These are phyloP conservation scores for Isochrysis galbana DNA, from an alignment of 78 protist species.

Conservation along the genomic window DNA sequence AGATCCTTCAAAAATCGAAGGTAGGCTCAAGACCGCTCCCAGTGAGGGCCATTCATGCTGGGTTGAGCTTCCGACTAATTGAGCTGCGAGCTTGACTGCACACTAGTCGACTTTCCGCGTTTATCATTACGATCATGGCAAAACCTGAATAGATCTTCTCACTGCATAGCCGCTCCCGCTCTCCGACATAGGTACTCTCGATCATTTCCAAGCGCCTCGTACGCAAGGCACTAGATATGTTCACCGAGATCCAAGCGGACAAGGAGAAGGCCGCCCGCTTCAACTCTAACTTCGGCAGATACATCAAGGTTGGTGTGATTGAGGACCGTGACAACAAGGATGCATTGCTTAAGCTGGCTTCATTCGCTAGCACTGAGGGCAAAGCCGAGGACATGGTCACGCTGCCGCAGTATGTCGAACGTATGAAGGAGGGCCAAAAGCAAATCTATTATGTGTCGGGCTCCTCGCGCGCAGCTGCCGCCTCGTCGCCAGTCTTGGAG, in stretches of 20 bases:
- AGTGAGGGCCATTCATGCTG: neutral
- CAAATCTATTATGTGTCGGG: constrained; percentile 92
- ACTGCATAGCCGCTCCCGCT: too few relatives aligned
- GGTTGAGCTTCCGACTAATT: too few relatives aligned
- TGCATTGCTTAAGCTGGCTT: constrained; percentile 84
- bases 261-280: constrained; percentile 72
- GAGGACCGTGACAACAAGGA: constrained; percentile 88
- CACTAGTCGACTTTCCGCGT: too few relatives aligned
- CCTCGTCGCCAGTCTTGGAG: constrained; percentile 95
- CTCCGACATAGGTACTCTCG: constrained; percentile 27
- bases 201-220: constrained; percentile 86
- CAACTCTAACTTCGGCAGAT: constrained; percentile 79
- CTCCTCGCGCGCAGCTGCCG: constrained; percentile 56
- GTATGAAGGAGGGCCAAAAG: constrained; percentile 88
- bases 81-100: too few relatives aligned
- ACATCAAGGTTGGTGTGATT: constrained; percentile 94
- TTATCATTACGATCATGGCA: too few relatives aligned
- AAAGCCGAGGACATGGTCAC: neutral
- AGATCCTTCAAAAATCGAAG: constrained; percentile 68
- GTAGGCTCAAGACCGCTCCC: neutral
- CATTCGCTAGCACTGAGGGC: constrained; percentile 58
- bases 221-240: constrained; percentile 68
- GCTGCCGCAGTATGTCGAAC: constrained; percentile 73
- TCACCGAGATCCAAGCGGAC: constrained; percentile 49
- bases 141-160: too few relatives aligned